These are phyloP conservation scores for Cardamine occulta DNA, from an alignment of 345 rosid genomes.

Conservation along the genomic window DNA sequence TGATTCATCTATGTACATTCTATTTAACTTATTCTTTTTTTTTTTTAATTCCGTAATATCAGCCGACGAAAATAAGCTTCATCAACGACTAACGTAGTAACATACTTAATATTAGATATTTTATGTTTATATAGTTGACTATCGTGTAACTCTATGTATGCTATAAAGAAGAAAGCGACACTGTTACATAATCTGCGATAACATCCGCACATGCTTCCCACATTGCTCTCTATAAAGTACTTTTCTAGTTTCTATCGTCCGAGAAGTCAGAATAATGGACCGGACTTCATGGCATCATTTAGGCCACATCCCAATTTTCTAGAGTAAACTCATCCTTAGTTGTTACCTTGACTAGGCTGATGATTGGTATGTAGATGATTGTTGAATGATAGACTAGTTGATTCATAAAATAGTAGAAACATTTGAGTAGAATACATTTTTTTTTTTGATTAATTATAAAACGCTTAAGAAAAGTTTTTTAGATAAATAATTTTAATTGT, in stretches of 20 bases:
- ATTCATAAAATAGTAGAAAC: not conserved
- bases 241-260: slow-evolving; percentile 10
- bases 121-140: slow-evolving; percentile 24
- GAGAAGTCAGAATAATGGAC: slow-evolving; percentile 22
- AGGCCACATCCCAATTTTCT: slow-evolving; percentile 3
- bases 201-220: slow-evolving; percentile 35
- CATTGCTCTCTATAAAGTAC: slow-evolving; percentile 25
- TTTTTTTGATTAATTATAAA: too few relatives aligned
- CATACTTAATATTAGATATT: not conserved
- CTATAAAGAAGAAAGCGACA: slow-evolving; percentile 20
- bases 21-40: not conserved
- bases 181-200: slow-evolving; percentile 23
- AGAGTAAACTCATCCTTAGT: not conserved
- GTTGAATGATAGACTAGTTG: not conserved
- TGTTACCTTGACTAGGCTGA: not conserved
- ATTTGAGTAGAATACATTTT: too few relatives aligned
- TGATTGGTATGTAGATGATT: not conserved
- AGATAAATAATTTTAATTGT: not conserved
- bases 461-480: too few relatives aligned
- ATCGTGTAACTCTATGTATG: slow-evolving; percentile 23
- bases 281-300: slow-evolving; percentile 35
- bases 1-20: slow-evolving; percentile 17
- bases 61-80: slow-evolving; percentile 25
- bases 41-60: not conserved
- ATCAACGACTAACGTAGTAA: slow-evolving; percentile 18